Evolutionary conservation across 257 asterid genomes (phyloP).

Genomic region (Cynanchum wilfordii): DNA sequence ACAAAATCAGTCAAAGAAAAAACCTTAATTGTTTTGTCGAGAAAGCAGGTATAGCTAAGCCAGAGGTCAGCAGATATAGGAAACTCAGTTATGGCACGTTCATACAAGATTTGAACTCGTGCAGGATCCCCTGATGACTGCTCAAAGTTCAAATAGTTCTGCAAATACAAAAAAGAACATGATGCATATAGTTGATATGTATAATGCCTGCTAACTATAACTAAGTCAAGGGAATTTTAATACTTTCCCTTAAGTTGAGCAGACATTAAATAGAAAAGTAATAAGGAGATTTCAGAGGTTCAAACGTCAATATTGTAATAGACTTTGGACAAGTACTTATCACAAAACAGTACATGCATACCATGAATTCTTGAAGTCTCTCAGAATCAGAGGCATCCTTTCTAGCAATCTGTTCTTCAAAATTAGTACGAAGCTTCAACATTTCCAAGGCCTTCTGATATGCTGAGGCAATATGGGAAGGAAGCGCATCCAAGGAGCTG

Average conservation of each 20-base stretch:
- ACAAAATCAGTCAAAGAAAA: constrained; percentile 6
- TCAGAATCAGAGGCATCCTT: constrained; percentile 47
- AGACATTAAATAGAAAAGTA: neutral
- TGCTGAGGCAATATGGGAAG: constrained; percentile 58
- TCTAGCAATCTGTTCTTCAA: constrained; percentile 64
- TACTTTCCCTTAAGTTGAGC: neutral
- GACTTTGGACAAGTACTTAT: neutral
- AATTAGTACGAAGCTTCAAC: constrained; percentile 59
- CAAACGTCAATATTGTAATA: too few species aligned
- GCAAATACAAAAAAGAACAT: constrained; percentile 29
- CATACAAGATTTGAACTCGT: constrained; percentile 83
- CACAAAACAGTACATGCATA: constrained; percentile 7
- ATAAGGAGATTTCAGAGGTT: neutral
- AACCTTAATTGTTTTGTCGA: constrained; percentile 93
- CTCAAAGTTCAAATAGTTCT: constrained; percentile 89
- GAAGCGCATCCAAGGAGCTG: constrained; percentile 51
- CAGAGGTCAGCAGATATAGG: constrained; percentile 77
- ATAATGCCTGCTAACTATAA: neutral
- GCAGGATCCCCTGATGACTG: constrained; percentile 91
- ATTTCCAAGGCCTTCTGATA: constrained; percentile 75
- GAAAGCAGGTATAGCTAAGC: constrained; percentile 73
- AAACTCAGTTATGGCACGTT: constrained; percentile 79
- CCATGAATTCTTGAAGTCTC: constrained; percentile 71
- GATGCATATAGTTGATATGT: neutral
- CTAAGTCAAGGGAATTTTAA: neutral